These are phyloP conservation scores for Kurtzmaniella quercitrusa DNA, from an alignment of 1,139 yeast genomes.

Conservation along the genomic window DNA sequence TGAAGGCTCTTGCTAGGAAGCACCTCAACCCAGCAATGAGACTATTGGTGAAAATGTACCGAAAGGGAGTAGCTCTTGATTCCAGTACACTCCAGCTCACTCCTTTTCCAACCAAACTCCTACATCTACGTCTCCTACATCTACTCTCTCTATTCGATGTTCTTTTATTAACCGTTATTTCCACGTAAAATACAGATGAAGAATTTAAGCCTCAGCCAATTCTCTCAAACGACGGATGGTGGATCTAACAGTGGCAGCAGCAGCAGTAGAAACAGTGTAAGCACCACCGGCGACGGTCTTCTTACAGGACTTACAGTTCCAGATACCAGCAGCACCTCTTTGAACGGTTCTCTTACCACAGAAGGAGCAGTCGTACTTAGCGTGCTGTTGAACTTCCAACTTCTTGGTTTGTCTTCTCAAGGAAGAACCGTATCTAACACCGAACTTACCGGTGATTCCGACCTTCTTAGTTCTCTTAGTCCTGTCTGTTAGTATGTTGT, in stretches of 20 bases:
- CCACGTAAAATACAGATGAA: slow-evolving; percentile 10
- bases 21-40: too few relatives aligned
- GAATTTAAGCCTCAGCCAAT: slow-evolving; percentile 90
- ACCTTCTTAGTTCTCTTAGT: slow-evolving; percentile 99
- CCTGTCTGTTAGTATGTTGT: slow-evolving; percentile 55
- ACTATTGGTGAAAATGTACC: too few relatives aligned
- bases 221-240: slow-evolving; percentile 99
- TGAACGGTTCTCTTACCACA: slow-evolving; percentile 98
- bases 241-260: slow-evolving; percentile 99
- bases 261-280: slow-evolving; percentile 98
- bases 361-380: slow-evolving; percentile 98
- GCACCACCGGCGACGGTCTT: slow-evolving; percentile 99
- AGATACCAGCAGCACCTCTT: slow-evolving; percentile 99
- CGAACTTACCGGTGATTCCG: slow-evolving; percentile 99
- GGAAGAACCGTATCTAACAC: slow-evolving; percentile 99
- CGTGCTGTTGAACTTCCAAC: slow-evolving; percentile 98
- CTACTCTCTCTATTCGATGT: not conserved
- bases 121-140: too few relatives aligned
- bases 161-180: slow-evolving; percentile 2
- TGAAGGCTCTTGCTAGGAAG: too few relatives aligned
- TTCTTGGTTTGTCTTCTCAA: slow-evolving; percentile 99
- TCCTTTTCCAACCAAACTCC: too few relatives aligned
- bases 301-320: slow-evolving; percentile 92
- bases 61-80: too few relatives aligned
- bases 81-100: too few relatives aligned